phyloP scores from a whole-genome alignment of 352 stramenopile species.

The Globisporangium spiculum region DNA sequence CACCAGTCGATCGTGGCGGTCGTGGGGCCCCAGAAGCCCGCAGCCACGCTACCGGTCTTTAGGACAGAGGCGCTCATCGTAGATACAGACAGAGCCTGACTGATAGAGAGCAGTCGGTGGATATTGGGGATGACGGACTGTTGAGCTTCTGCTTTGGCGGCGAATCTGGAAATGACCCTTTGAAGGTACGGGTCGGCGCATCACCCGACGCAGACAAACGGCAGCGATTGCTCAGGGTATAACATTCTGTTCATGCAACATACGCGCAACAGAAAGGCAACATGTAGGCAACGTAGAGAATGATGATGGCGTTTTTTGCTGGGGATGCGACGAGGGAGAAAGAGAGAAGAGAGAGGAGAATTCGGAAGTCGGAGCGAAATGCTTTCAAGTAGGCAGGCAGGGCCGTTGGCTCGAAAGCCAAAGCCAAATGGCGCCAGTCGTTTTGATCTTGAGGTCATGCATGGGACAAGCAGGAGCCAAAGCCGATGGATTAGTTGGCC shows the following conservation, averaged over 20 bases:
- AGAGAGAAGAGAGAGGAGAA: neutral
- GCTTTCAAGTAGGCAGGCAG: neutral
- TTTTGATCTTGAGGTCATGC: too few species aligned
- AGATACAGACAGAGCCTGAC: neutral
- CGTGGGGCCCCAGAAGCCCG: conserved; percentile 57
- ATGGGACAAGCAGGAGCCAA: neutral
- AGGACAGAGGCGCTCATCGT: conserved; percentile 12
- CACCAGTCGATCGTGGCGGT: conserved; percentile 88
- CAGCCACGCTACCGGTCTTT: conserved; percentile 7
- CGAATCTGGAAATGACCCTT: neutral
- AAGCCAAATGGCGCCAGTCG: neutral
- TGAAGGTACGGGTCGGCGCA: neutral
- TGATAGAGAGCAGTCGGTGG: neutral
- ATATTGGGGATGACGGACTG: neutral
- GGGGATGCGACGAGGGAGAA: neutral
- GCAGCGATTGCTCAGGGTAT: neutral
- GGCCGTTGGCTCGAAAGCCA: neutral
- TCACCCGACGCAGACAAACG: neutral
- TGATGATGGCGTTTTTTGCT: neutral
- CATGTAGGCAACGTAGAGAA: neutral
- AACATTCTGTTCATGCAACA: neutral
- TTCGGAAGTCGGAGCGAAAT: neutral
- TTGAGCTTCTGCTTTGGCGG: neutral
- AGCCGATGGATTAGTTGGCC: neutral
- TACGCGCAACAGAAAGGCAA: neutral